These are phyloP conservation scores for Filobasidium uniguttulatum DNA, from an alignment of 1,284 basidiomycete species.

Conservation along the genomic window DNA sequence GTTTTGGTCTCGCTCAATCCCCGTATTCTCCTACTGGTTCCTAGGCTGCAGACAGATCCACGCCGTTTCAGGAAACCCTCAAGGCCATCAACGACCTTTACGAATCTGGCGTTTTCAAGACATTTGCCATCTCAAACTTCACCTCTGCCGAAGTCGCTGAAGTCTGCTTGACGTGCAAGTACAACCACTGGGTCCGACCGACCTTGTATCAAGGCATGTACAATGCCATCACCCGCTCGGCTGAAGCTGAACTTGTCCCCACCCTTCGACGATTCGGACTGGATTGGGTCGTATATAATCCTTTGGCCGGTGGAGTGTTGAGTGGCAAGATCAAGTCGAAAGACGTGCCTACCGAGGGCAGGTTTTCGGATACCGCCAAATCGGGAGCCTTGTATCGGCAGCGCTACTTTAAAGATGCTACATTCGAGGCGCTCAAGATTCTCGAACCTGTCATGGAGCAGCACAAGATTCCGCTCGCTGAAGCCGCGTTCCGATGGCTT, in stretches of 20 bases:
- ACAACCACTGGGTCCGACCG: conserved; percentile 36
- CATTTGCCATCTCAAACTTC: conserved; percentile 47
- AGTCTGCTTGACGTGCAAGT: conserved; percentile 12
- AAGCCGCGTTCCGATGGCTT: conserved; percentile 30
- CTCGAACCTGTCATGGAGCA: conserved; percentile 39
- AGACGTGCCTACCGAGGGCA: conserved; percentile 17
- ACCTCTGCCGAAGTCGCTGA: conserved; percentile 33
- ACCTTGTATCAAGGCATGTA: conserved; percentile 53
- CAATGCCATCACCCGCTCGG: conserved; percentile 33
- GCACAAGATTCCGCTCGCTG: conserved; percentile 24
- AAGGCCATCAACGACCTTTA: conserved; percentile 43
- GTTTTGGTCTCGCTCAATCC: not conserved
- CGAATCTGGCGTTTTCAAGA: conserved; percentile 42
- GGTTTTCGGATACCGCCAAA: conserved; percentile 18
- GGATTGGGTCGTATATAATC: conserved; percentile 44
- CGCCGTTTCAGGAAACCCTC: conserved; percentile 42
- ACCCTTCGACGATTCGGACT: conserved; percentile 46
- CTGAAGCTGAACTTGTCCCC: conserved; percentile 51
- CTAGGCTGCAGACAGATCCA: conserved; percentile 42
- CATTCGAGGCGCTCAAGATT: conserved; percentile 41
- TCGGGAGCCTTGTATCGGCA: conserved; percentile 10
- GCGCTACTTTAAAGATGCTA: conserved; percentile 39
- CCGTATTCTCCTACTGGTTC: not conserved
- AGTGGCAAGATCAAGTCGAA: conserved; percentile 39
- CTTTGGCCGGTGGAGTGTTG: conserved; percentile 44